Evolutionary conservation across 1,284 basidiomycete genomes (phyloP), one percentile per base, ranked within the genome.

Genomic region (Xerocomus nothofagi): DNA sequence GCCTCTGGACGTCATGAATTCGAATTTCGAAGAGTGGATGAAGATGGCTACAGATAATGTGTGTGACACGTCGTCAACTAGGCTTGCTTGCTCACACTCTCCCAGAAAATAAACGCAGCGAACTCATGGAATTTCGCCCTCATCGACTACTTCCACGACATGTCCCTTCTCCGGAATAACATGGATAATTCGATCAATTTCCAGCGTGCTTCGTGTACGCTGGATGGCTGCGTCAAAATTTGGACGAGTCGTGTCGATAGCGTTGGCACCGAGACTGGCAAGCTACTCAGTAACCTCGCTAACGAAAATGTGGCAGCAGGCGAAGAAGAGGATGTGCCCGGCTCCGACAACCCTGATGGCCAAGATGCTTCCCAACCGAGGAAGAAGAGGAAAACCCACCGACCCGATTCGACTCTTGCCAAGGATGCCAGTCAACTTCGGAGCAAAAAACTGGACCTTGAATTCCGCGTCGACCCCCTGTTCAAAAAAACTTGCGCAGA

Each of bases 41-140:
- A 99, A 98, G 77, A 89, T 99, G 84, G 95, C 95, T 2, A 98
- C 96, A 6, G 97, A 98, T 68, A 98, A 98, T 71, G 95, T 97
- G 65, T 60, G 87, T 76, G 4, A 42, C 45, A 17, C 20, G 4
- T 37, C 27, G 6, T 39, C 18, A 15, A 41, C 51, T 37, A 11
- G 44, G 7, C 45, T 39, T 48, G 33, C 33, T 48, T 49, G 38
- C 50, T 60, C 36, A 60, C 34, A 21, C 33, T 54, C 51, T 32
- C 31, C 21, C 65, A 98, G 95, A 99, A 99, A 96, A 98, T 99
- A 74, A 99, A 96, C 57, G 88, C 93, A 2, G 86, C 86, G 38
- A 99, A 99, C 68, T 96, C 96, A 21, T 99, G 97, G 97, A 92
- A 88, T 61, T 93, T 98, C 63, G 94, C 94, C 3, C 81, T 99